Conservation (phyloP, 805 yeast species). For the Cyberlindnera maritima region DNA sequence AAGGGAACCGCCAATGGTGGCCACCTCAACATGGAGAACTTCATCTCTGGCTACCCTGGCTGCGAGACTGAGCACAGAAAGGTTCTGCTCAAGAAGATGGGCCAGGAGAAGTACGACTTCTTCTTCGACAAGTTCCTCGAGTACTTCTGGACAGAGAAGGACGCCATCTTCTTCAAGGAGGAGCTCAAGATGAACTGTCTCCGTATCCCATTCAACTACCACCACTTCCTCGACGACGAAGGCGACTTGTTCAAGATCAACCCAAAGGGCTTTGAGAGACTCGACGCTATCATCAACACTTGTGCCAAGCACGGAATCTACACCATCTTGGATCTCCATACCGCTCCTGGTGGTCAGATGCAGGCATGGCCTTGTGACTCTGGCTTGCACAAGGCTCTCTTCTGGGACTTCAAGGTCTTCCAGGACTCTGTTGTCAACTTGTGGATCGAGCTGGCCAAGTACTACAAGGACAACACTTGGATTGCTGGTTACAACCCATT, state of each 20-base stretch:
- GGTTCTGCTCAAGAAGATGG: constrained; percentile 37
- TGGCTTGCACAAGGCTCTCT: constrained; percentile 43
- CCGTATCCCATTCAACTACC: constrained; percentile 50
- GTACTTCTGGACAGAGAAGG: constrained; percentile 49
- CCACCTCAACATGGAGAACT: constrained; percentile 52
- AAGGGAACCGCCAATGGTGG: constrained; percentile 49
- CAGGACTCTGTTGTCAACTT: constrained; percentile 45
- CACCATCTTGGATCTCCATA: constrained; percentile 47
- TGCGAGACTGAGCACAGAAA: constrained; percentile 48
- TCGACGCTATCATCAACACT: constrained; percentile 42
- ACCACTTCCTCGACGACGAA: constrained; percentile 47
- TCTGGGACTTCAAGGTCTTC: constrained; percentile 48
- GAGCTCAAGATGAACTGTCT: constrained; percentile 42
- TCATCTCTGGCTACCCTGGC: constrained; percentile 54
- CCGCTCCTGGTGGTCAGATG: constrained; percentile 54
- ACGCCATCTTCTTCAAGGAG: constrained; percentile 43
- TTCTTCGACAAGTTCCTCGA: constrained; percentile 52
- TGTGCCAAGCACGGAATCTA: constrained; percentile 47
- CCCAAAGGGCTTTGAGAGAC: constrained; percentile 42
- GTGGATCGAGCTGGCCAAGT: constrained; percentile 43
- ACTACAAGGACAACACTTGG: constrained; percentile 45
- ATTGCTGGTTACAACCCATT: constrained; percentile 55
- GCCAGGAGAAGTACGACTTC: constrained; percentile 44
- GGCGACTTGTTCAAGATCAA: constrained; percentile 40
- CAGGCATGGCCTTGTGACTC: constrained; percentile 55